Percentiles rank a stretch among this genome's conserved stretches.
Conservation (phyloP, 2,329 filamentous ascomycete species). For the Cryoendolithus antarcticus region DNA sequence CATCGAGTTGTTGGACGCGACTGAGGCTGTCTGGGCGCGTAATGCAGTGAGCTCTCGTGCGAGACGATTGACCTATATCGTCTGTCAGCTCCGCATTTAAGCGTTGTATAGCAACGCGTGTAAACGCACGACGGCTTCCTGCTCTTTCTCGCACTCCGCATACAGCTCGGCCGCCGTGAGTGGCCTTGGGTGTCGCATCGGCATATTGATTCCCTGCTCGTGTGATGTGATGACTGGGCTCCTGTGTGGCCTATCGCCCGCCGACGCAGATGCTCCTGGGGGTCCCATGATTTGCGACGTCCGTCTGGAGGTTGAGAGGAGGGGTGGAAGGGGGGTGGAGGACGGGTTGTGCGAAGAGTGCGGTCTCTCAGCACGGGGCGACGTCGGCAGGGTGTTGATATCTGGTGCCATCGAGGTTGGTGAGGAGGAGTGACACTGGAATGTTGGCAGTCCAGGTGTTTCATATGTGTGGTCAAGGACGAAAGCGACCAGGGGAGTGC, state of each 20-base stretch:
- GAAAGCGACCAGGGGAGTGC: too few species aligned
- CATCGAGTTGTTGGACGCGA: slow-evolving; percentile 43
- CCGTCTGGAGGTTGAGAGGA: slow-evolving; percentile 28
- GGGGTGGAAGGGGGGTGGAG: slow-evolving; percentile 8
- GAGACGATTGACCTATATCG: slow-evolving; percentile 68
- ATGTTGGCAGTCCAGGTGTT: too few species aligned
- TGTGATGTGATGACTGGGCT: too few species aligned
- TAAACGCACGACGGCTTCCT: slow-evolving; percentile 70
- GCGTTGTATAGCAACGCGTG: too few species aligned
- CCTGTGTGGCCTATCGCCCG: not conserved
- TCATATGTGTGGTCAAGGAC: too few species aligned
- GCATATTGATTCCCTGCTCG: too few species aligned
- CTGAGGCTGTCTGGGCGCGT: slow-evolving; percentile 53
- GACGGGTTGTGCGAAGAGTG: slow-evolving; percentile 25
- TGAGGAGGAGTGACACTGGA: too few species aligned
- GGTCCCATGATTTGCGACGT: slow-evolving; percentile 29
- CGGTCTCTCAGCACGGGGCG: slow-evolving; percentile 22
- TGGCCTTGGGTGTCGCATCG: slow-evolving; percentile 48
- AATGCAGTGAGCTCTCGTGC: slow-evolving; percentile 78
- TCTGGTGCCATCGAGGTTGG: slow-evolving; percentile 34
- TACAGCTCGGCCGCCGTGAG: slow-evolving; percentile 83
- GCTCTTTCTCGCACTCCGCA: slow-evolving; percentile 82
- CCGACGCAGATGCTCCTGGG: slow-evolving; percentile 8
- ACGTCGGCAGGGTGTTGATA: slow-evolving; percentile 31
- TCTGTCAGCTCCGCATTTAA: not conserved